Percentiles rank a stretch among this genome's conserved stretches.
Evolutionary conservation across 2,329 filamentous ascomycete species (phyloP).

Genomic region (Gaeumannomyces tritici): DNA sequence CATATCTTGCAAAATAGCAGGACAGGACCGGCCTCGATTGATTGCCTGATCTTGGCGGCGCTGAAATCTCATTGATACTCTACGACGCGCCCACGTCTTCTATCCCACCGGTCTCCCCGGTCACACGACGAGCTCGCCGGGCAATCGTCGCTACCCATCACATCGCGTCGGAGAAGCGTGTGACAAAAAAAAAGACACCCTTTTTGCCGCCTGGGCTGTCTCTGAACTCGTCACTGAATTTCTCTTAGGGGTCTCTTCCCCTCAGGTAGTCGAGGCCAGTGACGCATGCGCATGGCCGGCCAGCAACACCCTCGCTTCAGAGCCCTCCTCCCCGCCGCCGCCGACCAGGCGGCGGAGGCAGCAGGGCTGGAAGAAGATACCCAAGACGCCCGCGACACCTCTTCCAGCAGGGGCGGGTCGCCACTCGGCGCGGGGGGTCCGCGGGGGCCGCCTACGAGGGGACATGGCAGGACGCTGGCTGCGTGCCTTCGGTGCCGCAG

Average conservation of each 20-base stretch:
- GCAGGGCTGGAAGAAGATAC: background rate
- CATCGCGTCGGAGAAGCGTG: background rate
- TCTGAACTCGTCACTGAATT: background rate
- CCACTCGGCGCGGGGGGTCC: background rate
- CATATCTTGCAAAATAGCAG: too few species aligned
- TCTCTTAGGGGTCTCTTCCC: background rate
- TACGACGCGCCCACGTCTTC: background rate
- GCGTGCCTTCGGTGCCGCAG: slow-evolving; percentile 1
- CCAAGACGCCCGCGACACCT: background rate
- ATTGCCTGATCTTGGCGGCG: background rate
- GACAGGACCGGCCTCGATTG: too few species aligned
- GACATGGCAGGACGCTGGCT: background rate
- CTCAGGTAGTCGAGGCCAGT: too few species aligned
- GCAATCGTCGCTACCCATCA: background rate
- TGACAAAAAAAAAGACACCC: background rate
- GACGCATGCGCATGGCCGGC: background rate
- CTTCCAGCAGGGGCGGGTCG: background rate
- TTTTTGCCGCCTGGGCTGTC: too few species aligned
- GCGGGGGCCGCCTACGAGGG: background rate
- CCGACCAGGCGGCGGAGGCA: too few species aligned
- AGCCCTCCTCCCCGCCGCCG: background rate
- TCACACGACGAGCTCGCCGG: background rate
- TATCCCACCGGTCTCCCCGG: background rate
- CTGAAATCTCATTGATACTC: background rate
- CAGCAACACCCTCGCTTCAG: background rate